Conservation (phyloP, 2,329 filamentous ascomycete species). For the Graphilbum sp. region DNA sequence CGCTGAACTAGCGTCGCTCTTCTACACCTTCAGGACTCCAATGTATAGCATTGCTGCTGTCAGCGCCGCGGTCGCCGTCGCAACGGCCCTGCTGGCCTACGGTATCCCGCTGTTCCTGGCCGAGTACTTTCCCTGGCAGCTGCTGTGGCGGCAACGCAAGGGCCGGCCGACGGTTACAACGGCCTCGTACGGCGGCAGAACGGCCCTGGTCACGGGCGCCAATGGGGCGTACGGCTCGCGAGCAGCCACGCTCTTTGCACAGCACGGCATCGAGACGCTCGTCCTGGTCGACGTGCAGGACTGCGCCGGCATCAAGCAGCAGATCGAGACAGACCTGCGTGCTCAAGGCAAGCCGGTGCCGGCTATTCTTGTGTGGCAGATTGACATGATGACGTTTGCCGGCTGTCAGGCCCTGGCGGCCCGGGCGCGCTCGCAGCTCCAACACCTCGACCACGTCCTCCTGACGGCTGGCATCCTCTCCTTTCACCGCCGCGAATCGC, state of each 20-base stretch:
- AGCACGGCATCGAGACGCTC: slow-evolving; percentile 17
- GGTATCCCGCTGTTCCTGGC: slow-evolving; percentile 16
- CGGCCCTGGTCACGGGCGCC: slow-evolving; percentile 19
- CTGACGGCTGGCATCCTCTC: slow-evolving; percentile 21
- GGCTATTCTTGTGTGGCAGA: slow-evolving; percentile 19
- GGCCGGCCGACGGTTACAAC: slow-evolving; percentile 18
- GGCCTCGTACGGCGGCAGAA: slow-evolving; percentile 19
- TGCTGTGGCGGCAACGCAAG: slow-evolving; percentile 16
- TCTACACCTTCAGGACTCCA: too few species aligned
- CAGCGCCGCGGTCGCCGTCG: slow-evolving; percentile 3
- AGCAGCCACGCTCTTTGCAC: slow-evolving; percentile 19
- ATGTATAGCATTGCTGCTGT: slow-evolving; percentile 2
- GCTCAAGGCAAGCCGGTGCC: slow-evolving; percentile 13
- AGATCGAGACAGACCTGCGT: slow-evolving; percentile 17
- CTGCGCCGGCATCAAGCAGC: slow-evolving; percentile 15
- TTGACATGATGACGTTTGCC: slow-evolving; percentile 20
- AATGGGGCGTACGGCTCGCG: slow-evolving; percentile 20
- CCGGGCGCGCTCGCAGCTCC: slow-evolving; percentile 12
- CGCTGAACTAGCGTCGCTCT: too few species aligned
- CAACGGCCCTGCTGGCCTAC: slow-evolving; percentile 13
- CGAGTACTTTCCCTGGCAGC: slow-evolving; percentile 20
- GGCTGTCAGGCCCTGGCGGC: slow-evolving; percentile 17
- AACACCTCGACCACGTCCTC: slow-evolving; percentile 19
- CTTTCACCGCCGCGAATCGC: slow-evolving; percentile 18
- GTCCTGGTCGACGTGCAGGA: slow-evolving; percentile 20